Conservation (phyloP, 768 basidiomycete species). For the Porpolomopsis calyptriformis region DNA sequence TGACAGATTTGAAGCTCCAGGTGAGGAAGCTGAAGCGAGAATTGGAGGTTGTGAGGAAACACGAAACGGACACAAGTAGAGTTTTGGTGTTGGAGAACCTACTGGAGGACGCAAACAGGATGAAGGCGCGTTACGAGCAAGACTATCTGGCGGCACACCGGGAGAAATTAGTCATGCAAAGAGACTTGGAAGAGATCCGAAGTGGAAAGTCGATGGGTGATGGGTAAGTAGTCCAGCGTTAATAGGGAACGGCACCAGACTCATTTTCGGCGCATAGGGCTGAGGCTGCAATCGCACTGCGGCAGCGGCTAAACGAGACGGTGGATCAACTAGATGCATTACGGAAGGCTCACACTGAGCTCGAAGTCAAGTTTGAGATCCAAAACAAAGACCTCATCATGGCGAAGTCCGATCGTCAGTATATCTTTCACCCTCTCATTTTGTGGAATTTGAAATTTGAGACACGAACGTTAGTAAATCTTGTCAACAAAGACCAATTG, state of each 20-base stretch:
- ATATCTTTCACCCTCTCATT: not conserved
- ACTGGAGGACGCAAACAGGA: slow-evolving; percentile 80
- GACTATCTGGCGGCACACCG: slow-evolving; percentile 82
- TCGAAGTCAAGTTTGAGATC: slow-evolving; percentile 59
- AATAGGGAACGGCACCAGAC: too few species aligned
- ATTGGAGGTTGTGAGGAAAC: slow-evolving; percentile 60
- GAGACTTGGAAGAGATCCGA: slow-evolving; percentile 79
- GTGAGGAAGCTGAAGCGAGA: slow-evolving; percentile 75
- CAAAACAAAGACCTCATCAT: slow-evolving; percentile 62
- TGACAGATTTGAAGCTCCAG: slow-evolving; percentile 86
- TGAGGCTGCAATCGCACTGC: slow-evolving; percentile 80
- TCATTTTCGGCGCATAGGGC: slow-evolving; percentile 48
- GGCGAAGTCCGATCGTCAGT: slow-evolving; percentile 77
- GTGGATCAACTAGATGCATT: slow-evolving; percentile 69
- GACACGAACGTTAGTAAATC: slow-evolving; percentile 45
- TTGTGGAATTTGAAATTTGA: not conserved
- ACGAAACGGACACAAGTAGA: slow-evolving; percentile 66
- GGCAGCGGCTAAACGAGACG: slow-evolving; percentile 80
- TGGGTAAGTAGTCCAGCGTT: slow-evolving; percentile 45
- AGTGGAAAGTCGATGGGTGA: slow-evolving; percentile 78
- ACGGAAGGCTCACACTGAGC: slow-evolving; percentile 55
- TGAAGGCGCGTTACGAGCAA: slow-evolving; percentile 80
- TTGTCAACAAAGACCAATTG: slow-evolving; percentile 89
- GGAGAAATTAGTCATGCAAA: slow-evolving; percentile 69
- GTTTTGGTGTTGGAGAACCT: slow-evolving; percentile 84